Percentiles rank a stretch among this genome's conserved stretches.
Conservation (phyloP, 2,329 filamentous ascomycete species). For the Phialophora expanda region DNA sequence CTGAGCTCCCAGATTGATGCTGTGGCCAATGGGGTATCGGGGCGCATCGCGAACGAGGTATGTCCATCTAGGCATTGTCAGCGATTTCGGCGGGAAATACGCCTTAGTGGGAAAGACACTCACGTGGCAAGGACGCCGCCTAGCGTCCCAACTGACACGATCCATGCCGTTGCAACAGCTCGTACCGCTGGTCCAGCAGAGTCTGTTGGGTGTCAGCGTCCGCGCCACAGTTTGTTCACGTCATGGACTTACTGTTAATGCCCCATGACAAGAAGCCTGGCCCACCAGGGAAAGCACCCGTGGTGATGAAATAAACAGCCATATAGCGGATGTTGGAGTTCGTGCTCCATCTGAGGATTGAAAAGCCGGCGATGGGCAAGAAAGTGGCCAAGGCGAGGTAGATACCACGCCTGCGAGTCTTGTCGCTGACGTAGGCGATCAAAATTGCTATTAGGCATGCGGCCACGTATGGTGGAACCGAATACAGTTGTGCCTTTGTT, state of each 20-base stretch:
- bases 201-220: constrained; percentile 20
- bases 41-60: constrained; percentile 50
- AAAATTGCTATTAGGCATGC: constrained; percentile 71
- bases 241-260: constrained; percentile 69
- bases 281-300: constrained; percentile 85
- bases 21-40: constrained; percentile 58
- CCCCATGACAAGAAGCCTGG: constrained; percentile 85
- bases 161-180: constrained; percentile 74
- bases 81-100: constrained; percentile 48
- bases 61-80: constrained; percentile 31
- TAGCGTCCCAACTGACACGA: constrained; percentile 77
- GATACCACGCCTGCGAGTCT: constrained; percentile 73
- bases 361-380: constrained; percentile 75
- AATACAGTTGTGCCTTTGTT: constrained; percentile 70
- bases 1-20: constrained; percentile 53
- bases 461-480: constrained; percentile 75
- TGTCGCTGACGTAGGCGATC: constrained; percentile 77
- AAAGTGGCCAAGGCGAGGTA: constrained; percentile 73
- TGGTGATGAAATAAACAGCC: constrained; percentile 79
- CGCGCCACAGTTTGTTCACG: neutral
- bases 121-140: constrained; percentile 80
- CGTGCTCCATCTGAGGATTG: constrained; percentile 72
- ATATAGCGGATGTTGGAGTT: constrained; percentile 72
- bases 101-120: constrained; percentile 35
- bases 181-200: constrained; percentile 68